Conservation (phyloP, 805 yeast species). For the Sugiyamaella floridensis region DNA sequence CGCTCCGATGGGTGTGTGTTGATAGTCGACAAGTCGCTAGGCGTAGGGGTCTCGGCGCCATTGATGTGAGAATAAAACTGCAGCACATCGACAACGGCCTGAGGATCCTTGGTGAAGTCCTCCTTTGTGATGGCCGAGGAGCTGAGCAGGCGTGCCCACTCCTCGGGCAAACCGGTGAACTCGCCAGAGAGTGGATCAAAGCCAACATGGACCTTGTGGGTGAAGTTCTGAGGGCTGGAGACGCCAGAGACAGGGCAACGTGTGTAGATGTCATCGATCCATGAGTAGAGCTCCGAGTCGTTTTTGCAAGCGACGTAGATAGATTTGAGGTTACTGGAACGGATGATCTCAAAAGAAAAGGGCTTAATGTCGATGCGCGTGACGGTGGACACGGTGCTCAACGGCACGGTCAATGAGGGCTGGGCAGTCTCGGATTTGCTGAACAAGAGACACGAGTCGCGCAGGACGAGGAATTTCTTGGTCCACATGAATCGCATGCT, state of each 20-base stretch:
- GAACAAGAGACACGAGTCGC: conserved; percentile 67
- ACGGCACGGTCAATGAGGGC: conserved; percentile 38
- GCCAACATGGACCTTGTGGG: conserved; percentile 94
- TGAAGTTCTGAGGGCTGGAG: conserved; percentile 88
- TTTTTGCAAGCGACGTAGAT: conserved; percentile 69
- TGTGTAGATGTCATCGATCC: conserved; percentile 77
- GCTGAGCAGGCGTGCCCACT: conserved; percentile 78
- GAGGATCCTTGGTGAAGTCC: conserved; percentile 88
- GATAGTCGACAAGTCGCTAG: neutral
- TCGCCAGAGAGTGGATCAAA: conserved; percentile 78
- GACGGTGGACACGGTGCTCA: conserved; percentile 55
- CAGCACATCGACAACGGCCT: conserved; percentile 87
- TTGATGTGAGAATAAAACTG: conserved; percentile 51
- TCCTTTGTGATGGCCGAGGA: conserved; percentile 82
- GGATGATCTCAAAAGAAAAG: conserved; percentile 69
- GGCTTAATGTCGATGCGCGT: conserved; percentile 66
- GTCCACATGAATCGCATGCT: conserved; percentile 82
- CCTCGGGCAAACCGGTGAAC: conserved; percentile 86
- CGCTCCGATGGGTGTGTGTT: neutral
- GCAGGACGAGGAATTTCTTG: conserved; percentile 70
- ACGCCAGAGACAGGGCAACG: conserved; percentile 34
- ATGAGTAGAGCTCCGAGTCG: conserved; percentile 72
- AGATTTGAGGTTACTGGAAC: conserved; percentile 44
- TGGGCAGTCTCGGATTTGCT: conserved; percentile 52
- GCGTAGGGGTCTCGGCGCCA: conserved; percentile 13